Evolutionary conservation across 2,329 filamentous ascomycete genomes (phyloP).

Genomic region (Aspergillus novofumigatus): DNA sequence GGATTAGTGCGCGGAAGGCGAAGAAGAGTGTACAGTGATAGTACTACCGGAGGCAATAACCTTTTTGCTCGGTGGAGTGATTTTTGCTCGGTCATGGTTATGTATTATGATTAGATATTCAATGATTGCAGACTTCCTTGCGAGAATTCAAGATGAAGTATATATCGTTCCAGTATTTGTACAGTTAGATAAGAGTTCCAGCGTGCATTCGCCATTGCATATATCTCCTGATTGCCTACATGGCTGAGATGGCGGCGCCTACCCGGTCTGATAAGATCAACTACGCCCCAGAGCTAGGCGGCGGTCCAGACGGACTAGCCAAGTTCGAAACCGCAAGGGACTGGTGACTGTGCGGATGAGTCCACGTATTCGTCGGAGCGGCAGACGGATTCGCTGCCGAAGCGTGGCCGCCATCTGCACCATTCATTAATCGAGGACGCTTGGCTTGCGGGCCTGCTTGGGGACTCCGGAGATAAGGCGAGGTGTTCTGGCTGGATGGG

Average conservation of each 20-base stretch:
- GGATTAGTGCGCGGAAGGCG: slow-evolving; percentile 29
- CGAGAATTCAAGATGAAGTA: background rate
- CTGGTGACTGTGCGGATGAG: slow-evolving; percentile 8
- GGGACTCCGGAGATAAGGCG: slow-evolving; percentile 24
- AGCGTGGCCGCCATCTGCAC: background rate
- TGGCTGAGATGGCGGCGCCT: no score
- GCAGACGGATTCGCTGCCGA: slow-evolving; percentile 4
- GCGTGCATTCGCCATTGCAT: background rate
- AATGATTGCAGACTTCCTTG: background rate
- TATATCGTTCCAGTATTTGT: background rate
- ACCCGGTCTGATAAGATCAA: background rate
- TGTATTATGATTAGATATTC: background rate
- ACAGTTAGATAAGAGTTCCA: background rate
- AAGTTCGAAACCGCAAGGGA: slow-evolving; percentile 20
- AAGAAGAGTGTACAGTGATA: slow-evolving; percentile 10
- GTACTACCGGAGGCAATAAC: no score
- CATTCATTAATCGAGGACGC: slow-evolving; percentile 36
- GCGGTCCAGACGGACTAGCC: slow-evolving; percentile 20
- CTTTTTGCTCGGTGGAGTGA: no score
- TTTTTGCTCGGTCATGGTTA: background rate
- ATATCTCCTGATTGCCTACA: background rate
- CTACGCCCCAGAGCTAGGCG: slow-evolving; percentile 8
- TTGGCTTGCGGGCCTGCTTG: slow-evolving; percentile 25
- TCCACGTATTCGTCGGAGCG: slow-evolving; percentile 4
- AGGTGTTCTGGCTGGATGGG: slow-evolving; percentile 26